Conservation (phyloP, 2,329 filamentous ascomycete species). For the Mycosphaerella arachidis region DNA sequence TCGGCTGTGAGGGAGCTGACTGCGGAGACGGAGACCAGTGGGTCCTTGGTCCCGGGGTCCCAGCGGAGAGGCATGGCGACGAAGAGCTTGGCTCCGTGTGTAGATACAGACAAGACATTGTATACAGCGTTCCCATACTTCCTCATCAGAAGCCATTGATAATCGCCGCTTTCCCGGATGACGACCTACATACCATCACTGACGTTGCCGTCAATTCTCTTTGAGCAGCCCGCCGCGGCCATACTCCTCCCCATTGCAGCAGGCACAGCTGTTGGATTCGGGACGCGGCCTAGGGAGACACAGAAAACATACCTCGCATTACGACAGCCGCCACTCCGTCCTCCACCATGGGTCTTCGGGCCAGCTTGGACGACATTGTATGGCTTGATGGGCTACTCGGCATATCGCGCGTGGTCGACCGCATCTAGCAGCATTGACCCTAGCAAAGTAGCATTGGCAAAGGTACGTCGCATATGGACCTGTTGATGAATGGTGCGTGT, state of each 20-base stretch:
- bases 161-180: slow-evolving; percentile 49
- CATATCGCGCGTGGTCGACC: slow-evolving; percentile 67
- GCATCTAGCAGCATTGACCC: slow-evolving; percentile 58
- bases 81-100: neutral
- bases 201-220: slow-evolving; percentile 67
- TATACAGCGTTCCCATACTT: neutral
- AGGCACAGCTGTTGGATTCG: slow-evolving; percentile 69
- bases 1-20: neutral
- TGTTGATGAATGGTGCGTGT: neutral
- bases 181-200: slow-evolving; percentile 74
- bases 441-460: slow-evolving; percentile 54
- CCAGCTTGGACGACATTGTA: slow-evolving; percentile 58
- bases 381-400: slow-evolving; percentile 78
- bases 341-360: slow-evolving; percentile 55
- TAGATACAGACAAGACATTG: neutral
- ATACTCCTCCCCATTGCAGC: slow-evolving; percentile 70
- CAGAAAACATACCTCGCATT: slow-evolving; percentile 60
- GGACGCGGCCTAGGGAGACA: slow-evolving; percentile 55
- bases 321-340: slow-evolving; percentile 59
- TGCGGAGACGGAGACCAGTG: neutral
- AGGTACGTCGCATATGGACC: slow-evolving; percentile 34
- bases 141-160: neutral
- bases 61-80: neutral
- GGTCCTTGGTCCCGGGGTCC: neutral
- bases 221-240: slow-evolving; percentile 66